A percentile compares a stretch with the other conserved stretches of the same genome.
These are phyloP conservation scores for Fabrea salina DNA, from an alignment of 169 alveolate genomes.

Conservation along the genomic window DNA sequence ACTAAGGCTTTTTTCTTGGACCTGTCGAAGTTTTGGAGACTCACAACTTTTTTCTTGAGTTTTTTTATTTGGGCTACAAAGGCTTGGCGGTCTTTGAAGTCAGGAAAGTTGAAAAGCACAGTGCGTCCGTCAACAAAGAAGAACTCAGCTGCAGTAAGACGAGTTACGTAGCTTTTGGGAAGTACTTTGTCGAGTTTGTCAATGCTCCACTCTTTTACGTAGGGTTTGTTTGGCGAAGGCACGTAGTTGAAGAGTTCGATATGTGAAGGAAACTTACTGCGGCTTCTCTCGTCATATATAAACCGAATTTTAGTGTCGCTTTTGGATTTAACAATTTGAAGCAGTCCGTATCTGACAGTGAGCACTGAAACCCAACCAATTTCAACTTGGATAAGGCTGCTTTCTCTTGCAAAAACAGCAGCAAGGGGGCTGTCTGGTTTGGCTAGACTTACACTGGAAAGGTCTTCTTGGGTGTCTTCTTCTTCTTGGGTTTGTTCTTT, in stretches of 20 bases:
- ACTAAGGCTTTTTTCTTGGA: neutral
- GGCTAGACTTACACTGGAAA: too few relatives aligned
- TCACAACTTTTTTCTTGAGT: neutral
- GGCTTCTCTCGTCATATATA: neutral
- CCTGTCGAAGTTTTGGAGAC: neutral
- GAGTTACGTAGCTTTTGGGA: neutral
- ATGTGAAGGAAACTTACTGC: neutral
- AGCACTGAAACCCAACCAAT: neutral
- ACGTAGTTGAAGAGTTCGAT: neutral
- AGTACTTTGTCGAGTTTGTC: neutral
- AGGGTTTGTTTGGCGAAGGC: neutral
- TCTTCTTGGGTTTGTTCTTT: neutral
- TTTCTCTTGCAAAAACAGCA: neutral
- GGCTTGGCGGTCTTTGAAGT: neutral
- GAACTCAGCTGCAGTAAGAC: conserved; percentile 32
- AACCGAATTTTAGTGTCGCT: conserved; percentile 7
- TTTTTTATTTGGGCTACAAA: neutral
- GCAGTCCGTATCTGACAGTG: neutral
- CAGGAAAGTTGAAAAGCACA: neutral
- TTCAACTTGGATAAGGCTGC: neutral
- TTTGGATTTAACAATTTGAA: neutral
- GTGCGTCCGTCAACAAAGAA: conserved; percentile 24
- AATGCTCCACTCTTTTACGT: conserved; percentile 20
- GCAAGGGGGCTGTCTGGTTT: neutral
- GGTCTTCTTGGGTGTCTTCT: neutral